These are phyloP conservation scores for Coccinonectria pachysandricola DNA, from an alignment of 2,329 filamentous ascomycete genomes.

Conservation along the genomic window DNA sequence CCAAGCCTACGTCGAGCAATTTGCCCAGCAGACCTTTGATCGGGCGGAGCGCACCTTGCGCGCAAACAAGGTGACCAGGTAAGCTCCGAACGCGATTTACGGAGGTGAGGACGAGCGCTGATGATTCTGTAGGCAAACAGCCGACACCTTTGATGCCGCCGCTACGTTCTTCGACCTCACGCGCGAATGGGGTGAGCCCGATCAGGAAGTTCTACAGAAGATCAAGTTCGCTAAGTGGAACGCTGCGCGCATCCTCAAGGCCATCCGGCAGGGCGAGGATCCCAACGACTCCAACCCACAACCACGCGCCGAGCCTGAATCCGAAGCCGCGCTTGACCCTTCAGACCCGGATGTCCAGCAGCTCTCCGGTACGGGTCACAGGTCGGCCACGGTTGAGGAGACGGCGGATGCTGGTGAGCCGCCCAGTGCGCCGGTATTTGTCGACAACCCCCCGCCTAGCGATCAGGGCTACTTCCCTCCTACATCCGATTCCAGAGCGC, in stretches of 20 bases:
- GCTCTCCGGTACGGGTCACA: slow-evolving; percentile 25
- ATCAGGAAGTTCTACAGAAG: slow-evolving; percentile 70
- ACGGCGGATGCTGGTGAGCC: slow-evolving; percentile 34
- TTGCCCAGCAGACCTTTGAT: slow-evolving; percentile 78
- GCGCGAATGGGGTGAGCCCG: slow-evolving; percentile 69
- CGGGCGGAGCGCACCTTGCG: slow-evolving; percentile 74
- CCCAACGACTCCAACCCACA: slow-evolving; percentile 85
- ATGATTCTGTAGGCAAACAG: slow-evolving; percentile 65
- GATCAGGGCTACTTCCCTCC: slow-evolving; percentile 26
- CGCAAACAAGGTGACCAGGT: slow-evolving; percentile 76
- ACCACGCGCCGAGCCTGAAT: slow-evolving; percentile 38
- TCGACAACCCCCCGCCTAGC: slow-evolving; percentile 14
- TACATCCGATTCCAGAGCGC: slow-evolving; percentile 4
- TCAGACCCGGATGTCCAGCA: slow-evolving; percentile 55
- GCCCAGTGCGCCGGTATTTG: slow-evolving; percentile 16
- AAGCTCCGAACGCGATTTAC: too few relatives aligned
- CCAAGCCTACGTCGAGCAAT: slow-evolving; percentile 89
- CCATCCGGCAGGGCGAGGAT: slow-evolving; percentile 81
- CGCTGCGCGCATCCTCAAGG: slow-evolving; percentile 79
- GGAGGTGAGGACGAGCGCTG: too few relatives aligned
- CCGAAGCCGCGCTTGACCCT: slow-evolving; percentile 38
- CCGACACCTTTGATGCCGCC: slow-evolving; percentile 86
- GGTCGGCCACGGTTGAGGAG: slow-evolving; percentile 42
- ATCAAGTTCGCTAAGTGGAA: slow-evolving; percentile 97
- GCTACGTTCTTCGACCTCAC: slow-evolving; percentile 85